Evolutionary conservation across 1,284 basidiomycete species (phyloP), one percentile per base, ranked within the genome.

Genomic region (Naganishia cerealis): DNA sequence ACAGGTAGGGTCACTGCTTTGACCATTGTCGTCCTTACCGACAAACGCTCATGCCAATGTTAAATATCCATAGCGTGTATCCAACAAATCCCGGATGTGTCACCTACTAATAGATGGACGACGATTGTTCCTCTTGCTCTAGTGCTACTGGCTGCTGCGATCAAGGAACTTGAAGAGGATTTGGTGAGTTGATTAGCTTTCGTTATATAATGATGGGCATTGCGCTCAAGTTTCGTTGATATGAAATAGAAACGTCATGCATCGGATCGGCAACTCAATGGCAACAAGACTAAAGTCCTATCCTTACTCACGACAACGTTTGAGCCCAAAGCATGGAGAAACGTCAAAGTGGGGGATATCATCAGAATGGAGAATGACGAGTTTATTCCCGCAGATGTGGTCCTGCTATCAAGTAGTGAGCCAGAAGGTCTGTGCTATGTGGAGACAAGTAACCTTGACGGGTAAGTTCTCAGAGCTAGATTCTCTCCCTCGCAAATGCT

Each of bases 381-480:
- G 69, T 96, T 94, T 80, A 98, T 99, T 72, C 94, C 96, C 0
- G 95, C 96, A 7, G 96, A 99, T 80, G 85, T 98, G 77, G 80
- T 98, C 2, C 83, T 99, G 42, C 75, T 99, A 56, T 89, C 88
- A 72, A 92, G 91, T 46, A 93, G 91, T 74, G 96, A 99, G 78
- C 95, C 96, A 0, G 95, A 99, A 78, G 94, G 96, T 0, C 83
- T 98, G 54, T 97, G 94, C 75, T 99, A 98, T 76, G 92, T 99
- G 71, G 95, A 99, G 81, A 99, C 95, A 0, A 91, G 91, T 40
- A 99, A 99, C 79, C 84, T 99, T 26, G 96, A 99, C 75, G 95
- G 94, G 90, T 92, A 73, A 73, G 88, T 81, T 1, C 55, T n/a
- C 50, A 48, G 1, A 46, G 29, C 12, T 4, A n/a, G 0, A 7